These are phyloP conservation scores for Sordariomycetes sp. DNA, from an alignment of 2,329 filamentous ascomycete genomes.

Conservation along the genomic window DNA sequence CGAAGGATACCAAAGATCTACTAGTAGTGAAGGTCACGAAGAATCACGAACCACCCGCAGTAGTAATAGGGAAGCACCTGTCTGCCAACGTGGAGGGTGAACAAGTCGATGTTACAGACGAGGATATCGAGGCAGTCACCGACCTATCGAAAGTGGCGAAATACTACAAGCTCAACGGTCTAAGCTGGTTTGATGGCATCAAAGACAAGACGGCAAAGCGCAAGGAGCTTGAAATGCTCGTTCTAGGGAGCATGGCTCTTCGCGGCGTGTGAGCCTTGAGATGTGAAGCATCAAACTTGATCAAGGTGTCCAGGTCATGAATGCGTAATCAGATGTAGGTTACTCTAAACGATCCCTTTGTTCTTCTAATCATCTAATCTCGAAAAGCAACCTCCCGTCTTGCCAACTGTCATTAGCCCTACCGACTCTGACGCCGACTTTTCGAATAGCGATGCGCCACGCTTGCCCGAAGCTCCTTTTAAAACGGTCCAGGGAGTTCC, in stretches of 20 bases:
- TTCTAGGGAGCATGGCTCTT: constrained; percentile 67
- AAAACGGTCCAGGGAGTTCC: too few species aligned
- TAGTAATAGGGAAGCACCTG: constrained; percentile 51
- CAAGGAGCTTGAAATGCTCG: constrained; percentile 55
- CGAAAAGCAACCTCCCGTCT: too few species aligned
- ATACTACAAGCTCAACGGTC: constrained; percentile 71
- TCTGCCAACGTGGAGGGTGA: constrained; percentile 51
- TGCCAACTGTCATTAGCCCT: too few species aligned
- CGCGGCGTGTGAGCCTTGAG: constrained; percentile 25
- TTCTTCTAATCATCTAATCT: too few species aligned
- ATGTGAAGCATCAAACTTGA: too few species aligned
- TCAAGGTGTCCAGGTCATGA: too few species aligned
- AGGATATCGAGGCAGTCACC: constrained; percentile 45
- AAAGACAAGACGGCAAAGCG: constrained; percentile 32
- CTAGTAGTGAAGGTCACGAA: constrained; percentile 71
- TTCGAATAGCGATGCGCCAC: too few species aligned
- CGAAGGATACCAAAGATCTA: constrained; percentile 60
- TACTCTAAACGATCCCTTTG: too few species aligned
- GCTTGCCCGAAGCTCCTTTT: too few species aligned
- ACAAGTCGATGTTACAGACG: constrained; percentile 51
- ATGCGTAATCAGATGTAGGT: not conserved
- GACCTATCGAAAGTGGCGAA: constrained; percentile 68
- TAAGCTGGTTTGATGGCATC: constrained; percentile 38
- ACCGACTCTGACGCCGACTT: too few species aligned
- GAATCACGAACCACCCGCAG: constrained; percentile 20